Evolutionary conservation across 441 rosid species (phyloP), one percentile per base, ranked within the genome.

Genomic region (Pelargonium australe): DNA sequence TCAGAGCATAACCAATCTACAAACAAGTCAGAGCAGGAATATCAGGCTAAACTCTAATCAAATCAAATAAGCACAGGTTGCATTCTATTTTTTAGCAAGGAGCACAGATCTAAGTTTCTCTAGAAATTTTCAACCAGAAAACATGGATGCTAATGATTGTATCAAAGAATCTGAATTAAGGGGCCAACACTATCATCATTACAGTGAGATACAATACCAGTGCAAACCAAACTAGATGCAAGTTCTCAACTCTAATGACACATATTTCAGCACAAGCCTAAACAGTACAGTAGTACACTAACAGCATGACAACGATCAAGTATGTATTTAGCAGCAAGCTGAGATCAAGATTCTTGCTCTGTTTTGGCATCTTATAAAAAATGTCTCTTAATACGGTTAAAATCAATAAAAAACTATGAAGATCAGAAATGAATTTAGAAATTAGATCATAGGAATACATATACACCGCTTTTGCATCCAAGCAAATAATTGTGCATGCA

Each of bases 121-220:
- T 25, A 63, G 34, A 63, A 63, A 28, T 31, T 28, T 16, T 28
- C 11, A 6, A 6, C 43, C 61, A 5, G 13, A 10, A 23, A 60
- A 60, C 10, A 1, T 23, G 10, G 5, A 11, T 60, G 64, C 43
- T 25, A 16, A 9, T 61, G 12, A 23, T 23, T 31, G 16, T 63
- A 63, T 25, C 65, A 63, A 28, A 14, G 43, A 45, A 62, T 28
- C 8, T 10, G 41, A 28, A 8, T 31, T 5, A 31, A 13, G 19
- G 65, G 64, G 64, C 37, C 37, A 60, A 23, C 64, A 20, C 37
- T 8, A 60, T 10, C 64, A 60, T 61, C 64, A 19, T 60, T 60
- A 60, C 14, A 57, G 10, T 8, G 9, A 57, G 62, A 16, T 57
- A 57, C 28, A 57, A 17, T 17, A 57, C 25, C 7, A 16, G 10